Conservation (phyloP, 768 basidiomycete genomes). For the Lepiota subincarnata region DNA sequence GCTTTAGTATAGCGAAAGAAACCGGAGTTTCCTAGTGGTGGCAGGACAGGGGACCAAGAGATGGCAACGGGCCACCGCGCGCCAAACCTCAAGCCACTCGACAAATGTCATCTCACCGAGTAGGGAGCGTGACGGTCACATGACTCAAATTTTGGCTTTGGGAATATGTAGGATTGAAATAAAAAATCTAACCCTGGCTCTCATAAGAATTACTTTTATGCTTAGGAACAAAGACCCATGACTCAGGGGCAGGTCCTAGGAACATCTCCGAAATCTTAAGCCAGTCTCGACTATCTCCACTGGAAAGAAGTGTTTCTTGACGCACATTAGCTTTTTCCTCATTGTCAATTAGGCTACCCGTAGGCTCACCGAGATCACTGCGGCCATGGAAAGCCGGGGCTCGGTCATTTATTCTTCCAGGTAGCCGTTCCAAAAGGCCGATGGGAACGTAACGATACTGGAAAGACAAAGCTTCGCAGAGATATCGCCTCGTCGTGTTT, state of each 20-base stretch:
- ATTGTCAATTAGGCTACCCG: background rate
- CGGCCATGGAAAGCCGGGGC: conserved; percentile 85
- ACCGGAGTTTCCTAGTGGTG: background rate
- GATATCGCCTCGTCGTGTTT: conserved; percentile 87
- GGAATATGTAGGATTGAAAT: background rate
- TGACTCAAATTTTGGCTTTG: background rate
- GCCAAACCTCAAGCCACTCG: background rate
- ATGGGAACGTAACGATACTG: conserved; percentile 95
- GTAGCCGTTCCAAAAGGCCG: conserved; percentile 81
- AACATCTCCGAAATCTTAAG: conserved; percentile 95
- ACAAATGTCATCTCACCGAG: background rate
- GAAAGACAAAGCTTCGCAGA: conserved; percentile 94
- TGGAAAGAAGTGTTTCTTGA: conserved; percentile 79
- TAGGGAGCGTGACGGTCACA: background rate
- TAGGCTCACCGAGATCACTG: conserved; percentile 72
- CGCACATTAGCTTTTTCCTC: background rate
- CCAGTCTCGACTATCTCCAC: conserved; percentile 80
- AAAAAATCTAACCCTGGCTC: conserved; percentile 36
- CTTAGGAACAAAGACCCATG: conserved; percentile 86
- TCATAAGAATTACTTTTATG: conserved; percentile 89
- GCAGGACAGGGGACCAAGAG: background rate
- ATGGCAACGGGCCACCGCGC: background rate
- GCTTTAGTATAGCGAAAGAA: background rate
- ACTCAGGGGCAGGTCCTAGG: conserved; percentile 79
- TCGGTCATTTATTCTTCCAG: conserved; percentile 84